Base-by-base conservation (phyloP, 176 grass and related monocot genomes). In the Bothriochloa decipiens region DNA sequence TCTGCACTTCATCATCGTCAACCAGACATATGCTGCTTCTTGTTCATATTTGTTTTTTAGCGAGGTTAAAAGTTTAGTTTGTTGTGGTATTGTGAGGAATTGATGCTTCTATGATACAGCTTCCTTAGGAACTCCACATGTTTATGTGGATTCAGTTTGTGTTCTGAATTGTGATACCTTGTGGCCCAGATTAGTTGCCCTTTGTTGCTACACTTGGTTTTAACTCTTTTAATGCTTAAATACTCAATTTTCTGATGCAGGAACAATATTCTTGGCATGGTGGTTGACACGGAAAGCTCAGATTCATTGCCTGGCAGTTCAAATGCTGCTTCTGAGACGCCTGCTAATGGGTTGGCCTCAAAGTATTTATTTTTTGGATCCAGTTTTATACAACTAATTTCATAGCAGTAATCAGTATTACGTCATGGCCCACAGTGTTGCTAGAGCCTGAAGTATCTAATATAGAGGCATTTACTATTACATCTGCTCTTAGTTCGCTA, bases 251-350 rank as follows among this genome's bases (percentile, higher is more conserved):
- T 74, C 33, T 89, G 61, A 64, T 77, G 37, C 32, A 78, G 85
- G 18, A 82, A 76, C 25, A 78, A 58, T 23, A 89, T 43, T 83
- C 68, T 58, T 71, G 77, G 81, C 43, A 89, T 91, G 89, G 89
- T 83, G 80, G 89, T 69, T 80, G 84, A 87, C 20, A 66, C 78
- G 20, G 78, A 89, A 49, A 85, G 83, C 70, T 78, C 84, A 3
- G 65, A 77, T 83, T 89, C 89, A 41, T 50, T 84, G 67, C 69
- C 64, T 73, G 76, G 82, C 55, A 80, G 69, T 70, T 79, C 80
- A 46, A 87, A 79, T 57, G 81, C 65, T 62, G 18, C 84, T 42
- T 65, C 78, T 0, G 84, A 80, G 22, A 72, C 58, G 47, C 49
- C 62, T 6, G 18, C 50, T 32, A 67, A 81, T 41, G 84, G 89